Evolutionary conservation across 2,329 filamentous ascomycete species (phyloP).

Genomic region (Orbilia ellipsospora): DNA sequence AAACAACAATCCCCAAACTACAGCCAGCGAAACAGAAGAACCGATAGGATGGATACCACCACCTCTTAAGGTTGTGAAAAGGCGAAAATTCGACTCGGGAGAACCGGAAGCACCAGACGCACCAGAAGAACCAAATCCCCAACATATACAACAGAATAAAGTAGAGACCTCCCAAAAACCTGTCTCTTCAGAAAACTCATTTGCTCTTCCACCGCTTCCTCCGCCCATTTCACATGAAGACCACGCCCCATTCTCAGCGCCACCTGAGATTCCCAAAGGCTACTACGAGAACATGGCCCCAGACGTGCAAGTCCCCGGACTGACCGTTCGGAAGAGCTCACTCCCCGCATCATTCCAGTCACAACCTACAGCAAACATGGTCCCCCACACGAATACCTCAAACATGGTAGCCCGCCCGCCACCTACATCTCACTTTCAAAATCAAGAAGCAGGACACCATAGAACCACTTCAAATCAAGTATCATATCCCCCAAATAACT

Average conservation of each 20-base stretch:
- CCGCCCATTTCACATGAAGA: conserved; percentile 10
- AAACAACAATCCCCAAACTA: conserved; percentile 3
- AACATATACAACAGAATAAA: neutral
- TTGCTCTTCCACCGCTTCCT: conserved; percentile 20
- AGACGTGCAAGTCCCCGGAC: conserved; percentile 32
- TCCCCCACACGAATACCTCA: neutral
- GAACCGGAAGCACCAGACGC: conserved; percentile 13
- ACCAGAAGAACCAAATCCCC: neutral
- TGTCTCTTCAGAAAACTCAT: neutral
- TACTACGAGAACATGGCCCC: conserved; percentile 38
- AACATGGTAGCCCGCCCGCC: conserved; percentile 7
- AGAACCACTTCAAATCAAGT: conserved; percentile 22
- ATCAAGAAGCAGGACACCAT: conserved; percentile 15
- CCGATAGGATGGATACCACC: conserved; percentile 40
- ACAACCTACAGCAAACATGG: conserved; percentile 7
- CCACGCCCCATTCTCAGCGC: neutral
- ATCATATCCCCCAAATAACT: neutral
- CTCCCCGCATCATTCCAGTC: conserved; percentile 6
- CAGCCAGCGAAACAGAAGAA: conserved; percentile 2
- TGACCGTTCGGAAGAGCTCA: conserved; percentile 24
- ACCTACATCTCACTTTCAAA: conserved; percentile 19
- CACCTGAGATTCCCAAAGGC: conserved; percentile 17
- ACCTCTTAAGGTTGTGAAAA: conserved; percentile 22
- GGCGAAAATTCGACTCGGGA: conserved; percentile 46
- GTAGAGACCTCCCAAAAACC: conserved; percentile 5